A percentile compares a stretch with the other conserved stretches of the same genome.
phyloP scores from a whole-genome alignment of 1,139 yeast genomes.

The Scheffersomyces parashehatae region DNA sequence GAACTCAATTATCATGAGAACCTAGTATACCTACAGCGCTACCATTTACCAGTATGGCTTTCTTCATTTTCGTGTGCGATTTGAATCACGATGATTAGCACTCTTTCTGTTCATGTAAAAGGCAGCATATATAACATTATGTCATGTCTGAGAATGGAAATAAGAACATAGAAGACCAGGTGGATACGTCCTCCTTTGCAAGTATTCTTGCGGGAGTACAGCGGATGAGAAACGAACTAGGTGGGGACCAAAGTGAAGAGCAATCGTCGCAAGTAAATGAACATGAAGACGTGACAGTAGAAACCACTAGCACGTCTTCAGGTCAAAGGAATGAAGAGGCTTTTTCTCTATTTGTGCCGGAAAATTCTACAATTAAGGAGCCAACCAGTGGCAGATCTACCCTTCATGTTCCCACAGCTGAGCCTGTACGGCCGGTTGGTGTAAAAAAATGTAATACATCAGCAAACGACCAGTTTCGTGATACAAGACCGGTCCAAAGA shows the following conservation, averaged over 20 bases:
- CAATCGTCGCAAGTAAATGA: neutral
- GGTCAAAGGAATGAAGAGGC: neutral
- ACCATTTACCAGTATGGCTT: too few species aligned
- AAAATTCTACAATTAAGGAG: neutral
- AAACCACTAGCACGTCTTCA: neutral
- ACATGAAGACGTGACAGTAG: neutral
- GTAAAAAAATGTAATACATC: neutral
- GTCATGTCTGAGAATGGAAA: too few species aligned
- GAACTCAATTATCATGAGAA: too few species aligned
- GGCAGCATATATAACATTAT: too few species aligned
- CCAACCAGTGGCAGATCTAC: neutral
- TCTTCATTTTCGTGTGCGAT: too few species aligned
- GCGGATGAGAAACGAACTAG: slow-evolving; percentile 43
- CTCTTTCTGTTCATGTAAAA: too few species aligned
- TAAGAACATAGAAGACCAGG: slow-evolving; percentile 11
- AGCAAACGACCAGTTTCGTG: neutral
- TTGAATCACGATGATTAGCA: too few species aligned
- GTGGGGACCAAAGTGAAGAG: slow-evolving; percentile 6
- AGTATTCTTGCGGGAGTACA: slow-evolving; percentile 65
- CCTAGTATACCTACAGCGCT: too few species aligned
- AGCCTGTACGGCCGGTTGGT: neutral
- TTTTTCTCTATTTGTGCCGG: neutral
- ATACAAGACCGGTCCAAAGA: slow-evolving; percentile 2
- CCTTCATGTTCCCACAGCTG: neutral
- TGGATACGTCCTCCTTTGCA: slow-evolving; percentile 61